phyloP scores from a whole-genome alignment of 768 basidiomycete species.

The Hypholoma sublateritium region DNA sequence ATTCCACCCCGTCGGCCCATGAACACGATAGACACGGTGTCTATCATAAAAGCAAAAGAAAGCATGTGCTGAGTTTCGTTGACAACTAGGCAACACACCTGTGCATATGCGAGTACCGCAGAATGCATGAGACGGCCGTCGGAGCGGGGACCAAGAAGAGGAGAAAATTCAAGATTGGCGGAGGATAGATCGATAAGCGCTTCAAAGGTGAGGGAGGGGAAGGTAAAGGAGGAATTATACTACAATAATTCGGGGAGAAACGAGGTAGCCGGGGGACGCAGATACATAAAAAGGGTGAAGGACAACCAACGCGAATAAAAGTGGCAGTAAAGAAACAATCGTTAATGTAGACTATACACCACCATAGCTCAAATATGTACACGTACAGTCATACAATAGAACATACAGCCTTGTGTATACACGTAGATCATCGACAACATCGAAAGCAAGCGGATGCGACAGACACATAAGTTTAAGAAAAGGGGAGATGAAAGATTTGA shows the following conservation, averaged over 20 bases:
- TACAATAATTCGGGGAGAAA: background rate
- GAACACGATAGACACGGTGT: background rate
- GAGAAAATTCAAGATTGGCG: background rate
- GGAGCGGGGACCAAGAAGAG: background rate
- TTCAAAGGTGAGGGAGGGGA: background rate
- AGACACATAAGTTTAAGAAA: slow-evolving; percentile 10
- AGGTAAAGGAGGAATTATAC: background rate
- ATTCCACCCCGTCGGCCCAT: background rate
- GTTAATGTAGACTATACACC: background rate
- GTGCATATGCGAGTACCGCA: background rate
- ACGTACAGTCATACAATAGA: slow-evolving; percentile 6
- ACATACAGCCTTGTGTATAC: slow-evolving; percentile 8
- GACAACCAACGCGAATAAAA: background rate
- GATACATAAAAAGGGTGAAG: background rate
- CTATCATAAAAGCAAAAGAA: background rate
- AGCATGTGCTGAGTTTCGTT: background rate
- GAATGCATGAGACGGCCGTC: background rate
- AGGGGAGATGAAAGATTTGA: slow-evolving; percentile 6
- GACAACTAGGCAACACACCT: background rate
- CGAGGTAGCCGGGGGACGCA: background rate
- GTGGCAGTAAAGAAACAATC: background rate
- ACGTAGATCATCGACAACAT: slow-evolving; percentile 18
- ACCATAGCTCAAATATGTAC: slow-evolving; percentile 6
- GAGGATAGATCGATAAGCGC: background rate
- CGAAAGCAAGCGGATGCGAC: slow-evolving; percentile 19